These are phyloP conservation scores for Sergeia podlipaevii DNA, from an alignment of 208 protist species.

Conservation along the genomic window DNA sequence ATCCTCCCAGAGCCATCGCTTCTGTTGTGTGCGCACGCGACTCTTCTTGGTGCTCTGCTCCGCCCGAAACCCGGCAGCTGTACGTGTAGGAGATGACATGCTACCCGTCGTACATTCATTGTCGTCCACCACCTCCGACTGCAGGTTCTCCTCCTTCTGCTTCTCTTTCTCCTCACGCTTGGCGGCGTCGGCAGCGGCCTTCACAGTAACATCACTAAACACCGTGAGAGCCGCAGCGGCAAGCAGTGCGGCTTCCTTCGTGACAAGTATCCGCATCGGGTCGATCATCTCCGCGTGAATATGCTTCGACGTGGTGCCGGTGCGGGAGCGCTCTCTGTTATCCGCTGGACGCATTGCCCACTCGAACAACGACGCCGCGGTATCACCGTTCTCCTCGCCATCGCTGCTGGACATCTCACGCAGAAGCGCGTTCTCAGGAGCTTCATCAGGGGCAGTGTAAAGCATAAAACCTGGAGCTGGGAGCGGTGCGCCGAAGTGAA, in stretches of 20 bases:
- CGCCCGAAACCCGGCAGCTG: neutral
- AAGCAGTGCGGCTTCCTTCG: conserved; percentile 33
- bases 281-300: conserved; percentile 57
- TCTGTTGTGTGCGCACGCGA: conserved; percentile 59
- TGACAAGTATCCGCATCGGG: conserved; percentile 61
- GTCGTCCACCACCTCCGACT: conserved; percentile 4
- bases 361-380: neutral
- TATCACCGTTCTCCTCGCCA: neutral
- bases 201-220: conserved; percentile 1
- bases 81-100: too few species aligned
- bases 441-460: conserved; percentile 14
- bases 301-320: conserved; percentile 72
- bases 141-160: neutral
- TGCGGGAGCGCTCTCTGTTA: conserved; percentile 60
- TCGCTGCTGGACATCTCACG: conserved; percentile 7
- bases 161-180: conserved; percentile 2
- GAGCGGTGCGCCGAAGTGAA: conserved; percentile 43
- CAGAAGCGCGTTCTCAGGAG: conserved; percentile 29
- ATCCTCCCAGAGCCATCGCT: conserved; percentile 74
- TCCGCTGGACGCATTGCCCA: conserved; percentile 59
- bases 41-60: conserved; percentile 37
- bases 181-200: neutral
- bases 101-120: neutral
- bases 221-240: conserved; percentile 11
- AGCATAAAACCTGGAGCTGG: conserved; percentile 44